Conservation (phyloP, 805 yeast genomes). For the Kurtzmaniella fragi region DNA sequence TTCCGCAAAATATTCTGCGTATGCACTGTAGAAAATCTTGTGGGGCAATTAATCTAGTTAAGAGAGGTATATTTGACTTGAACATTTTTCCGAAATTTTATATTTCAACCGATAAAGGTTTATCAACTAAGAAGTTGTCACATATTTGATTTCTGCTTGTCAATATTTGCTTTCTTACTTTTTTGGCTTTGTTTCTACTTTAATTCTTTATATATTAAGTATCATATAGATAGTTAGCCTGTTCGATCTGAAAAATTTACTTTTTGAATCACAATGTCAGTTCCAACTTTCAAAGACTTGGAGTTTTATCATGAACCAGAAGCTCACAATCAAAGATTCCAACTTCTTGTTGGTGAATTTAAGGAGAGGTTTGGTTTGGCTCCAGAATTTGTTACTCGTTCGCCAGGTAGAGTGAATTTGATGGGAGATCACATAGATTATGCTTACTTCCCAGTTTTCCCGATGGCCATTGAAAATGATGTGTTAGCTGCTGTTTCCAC, state of each 20-base stretch:
- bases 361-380: slow-evolving; percentile 15
- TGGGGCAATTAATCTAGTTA: neutral
- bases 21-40: neutral
- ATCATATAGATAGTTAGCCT: too few species aligned
- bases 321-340: slow-evolving; percentile 22
- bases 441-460: slow-evolving; percentile 60
- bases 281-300: slow-evolving; percentile 32
- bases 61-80: too few species aligned
- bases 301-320: slow-evolving; percentile 29
- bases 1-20: too few species aligned
- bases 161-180: too few species aligned
- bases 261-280: slow-evolving; percentile 9
- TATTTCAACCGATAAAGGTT: too few species aligned
- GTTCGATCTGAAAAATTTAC: neutral
- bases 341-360: slow-evolving; percentile 18
- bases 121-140: too few species aligned
- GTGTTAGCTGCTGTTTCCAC: slow-evolving; percentile 50
- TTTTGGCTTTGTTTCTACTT: too few species aligned
- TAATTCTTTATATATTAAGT: too few species aligned
- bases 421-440: slow-evolving; percentile 77
- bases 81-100: too few species aligned
- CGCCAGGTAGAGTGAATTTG: slow-evolving; percentile 74
- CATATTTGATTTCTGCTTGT: too few species aligned
- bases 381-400: slow-evolving; percentile 49
- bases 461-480: slow-evolving; percentile 67